These are phyloP conservation scores for Debaryomycetaceae sp. DNA, from an alignment of 1,139 yeast species.

Conservation along the genomic window DNA sequence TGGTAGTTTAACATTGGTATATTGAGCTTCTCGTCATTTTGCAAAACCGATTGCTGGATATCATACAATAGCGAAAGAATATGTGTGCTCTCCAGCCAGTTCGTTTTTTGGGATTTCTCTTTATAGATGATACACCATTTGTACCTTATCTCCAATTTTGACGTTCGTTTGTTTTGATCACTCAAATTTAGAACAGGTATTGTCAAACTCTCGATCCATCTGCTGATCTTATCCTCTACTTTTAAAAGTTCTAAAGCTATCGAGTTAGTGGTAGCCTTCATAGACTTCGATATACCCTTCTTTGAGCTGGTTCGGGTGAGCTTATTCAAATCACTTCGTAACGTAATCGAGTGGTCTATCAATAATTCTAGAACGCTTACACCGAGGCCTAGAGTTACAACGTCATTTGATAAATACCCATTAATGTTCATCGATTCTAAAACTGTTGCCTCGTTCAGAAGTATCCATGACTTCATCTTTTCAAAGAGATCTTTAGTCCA, in stretches of 20 bases:
- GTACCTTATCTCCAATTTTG: slow-evolving; percentile 15
- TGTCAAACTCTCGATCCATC: slow-evolving; percentile 31
- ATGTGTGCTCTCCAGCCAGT: slow-evolving; percentile 28
- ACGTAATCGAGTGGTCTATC: slow-evolving; percentile 44
- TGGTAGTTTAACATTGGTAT: slow-evolving; percentile 45
- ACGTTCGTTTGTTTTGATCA: neutral
- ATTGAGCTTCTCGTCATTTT: slow-evolving; percentile 3
- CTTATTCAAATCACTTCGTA: slow-evolving; percentile 24
- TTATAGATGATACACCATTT: slow-evolving; percentile 34
- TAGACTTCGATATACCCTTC: slow-evolving; percentile 17
- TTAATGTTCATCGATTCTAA: slow-evolving; percentile 7
- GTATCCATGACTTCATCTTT: slow-evolving; percentile 30
- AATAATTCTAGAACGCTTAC: slow-evolving; percentile 52
- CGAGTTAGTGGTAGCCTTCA: slow-evolving; percentile 24
- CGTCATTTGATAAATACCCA: neutral
- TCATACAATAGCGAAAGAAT: slow-evolving; percentile 23
- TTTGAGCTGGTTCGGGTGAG: slow-evolving; percentile 15
- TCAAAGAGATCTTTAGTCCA: slow-evolving; percentile 25
- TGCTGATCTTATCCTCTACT: slow-evolving; percentile 32
- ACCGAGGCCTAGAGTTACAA: slow-evolving; percentile 11
- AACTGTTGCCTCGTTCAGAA: slow-evolving; percentile 26
- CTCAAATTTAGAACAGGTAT: neutral
- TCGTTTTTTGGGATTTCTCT: slow-evolving; percentile 28
- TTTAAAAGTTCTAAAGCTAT: slow-evolving; percentile 35
- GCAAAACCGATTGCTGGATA: slow-evolving; percentile 12